A percentile compares a stretch with the other conserved stretches of the same genome.
phyloP scores from a whole-genome alignment of 2,329 filamentous ascomycete genomes.

The Orbilia ellipsospora region DNA sequence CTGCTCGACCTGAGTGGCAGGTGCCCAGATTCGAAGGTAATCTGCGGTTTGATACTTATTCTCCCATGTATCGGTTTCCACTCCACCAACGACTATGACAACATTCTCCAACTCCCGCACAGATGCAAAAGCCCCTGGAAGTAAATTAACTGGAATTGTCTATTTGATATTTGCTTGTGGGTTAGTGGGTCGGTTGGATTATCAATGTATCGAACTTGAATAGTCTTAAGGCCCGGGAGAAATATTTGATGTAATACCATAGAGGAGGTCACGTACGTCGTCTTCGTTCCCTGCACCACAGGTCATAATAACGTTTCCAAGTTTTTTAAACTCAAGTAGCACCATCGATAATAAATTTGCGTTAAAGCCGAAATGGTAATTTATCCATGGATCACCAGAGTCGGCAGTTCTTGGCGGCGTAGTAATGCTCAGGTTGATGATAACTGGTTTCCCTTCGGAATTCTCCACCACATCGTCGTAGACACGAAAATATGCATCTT shows the following conservation, averaged over 20 bases:
- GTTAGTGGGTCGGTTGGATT: not conserved
- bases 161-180: not conserved
- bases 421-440: conserved; percentile 5
- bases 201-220: not conserved
- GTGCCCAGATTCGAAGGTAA: conserved; percentile 31
- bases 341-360: not conserved
- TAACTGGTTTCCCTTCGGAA: not conserved
- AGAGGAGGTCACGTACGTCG: not conserved
- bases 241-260: not conserved
- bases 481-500: not conserved
- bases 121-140: not conserved
- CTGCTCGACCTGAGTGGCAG: not conserved
- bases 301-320: conserved; percentile 8
- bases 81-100: conserved; percentile 15
- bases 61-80: not conserved
- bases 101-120: not conserved
- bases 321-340: not conserved
- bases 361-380: not conserved
- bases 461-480: conserved; percentile 12
- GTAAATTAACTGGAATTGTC: not conserved
- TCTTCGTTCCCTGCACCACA: conserved; percentile 3
- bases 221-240: not conserved
- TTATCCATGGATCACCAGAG: not conserved
- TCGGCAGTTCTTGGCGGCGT: not conserved
- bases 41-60: conserved; percentile 4